Percentiles rank a stretch among this genome's conserved stretches.
Conservation (phyloP, 1,284 basidiomycete species). For the Melanopsichium pennsylvanicum region DNA sequence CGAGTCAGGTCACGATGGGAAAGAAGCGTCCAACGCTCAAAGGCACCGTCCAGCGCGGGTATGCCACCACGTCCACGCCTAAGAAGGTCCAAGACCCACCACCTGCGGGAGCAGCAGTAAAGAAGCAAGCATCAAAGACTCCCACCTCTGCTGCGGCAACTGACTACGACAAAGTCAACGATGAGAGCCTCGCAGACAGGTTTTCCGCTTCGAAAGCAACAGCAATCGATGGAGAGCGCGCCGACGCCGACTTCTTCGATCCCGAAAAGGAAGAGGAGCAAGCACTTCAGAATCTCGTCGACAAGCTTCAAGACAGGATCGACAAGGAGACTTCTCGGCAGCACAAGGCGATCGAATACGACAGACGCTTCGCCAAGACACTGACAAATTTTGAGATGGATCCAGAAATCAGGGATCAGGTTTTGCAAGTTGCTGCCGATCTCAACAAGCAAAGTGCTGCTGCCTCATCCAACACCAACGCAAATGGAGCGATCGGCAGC, state of each 20-base stretch:
- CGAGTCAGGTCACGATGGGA: slow-evolving; percentile 16
- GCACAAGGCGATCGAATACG: slow-evolving; percentile 79
- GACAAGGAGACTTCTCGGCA: slow-evolving; percentile 85
- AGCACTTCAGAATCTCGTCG: slow-evolving; percentile 67
- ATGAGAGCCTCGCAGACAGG: slow-evolving; percentile 34
- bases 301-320: slow-evolving; percentile 83
- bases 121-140: slow-evolving; percentile 51
- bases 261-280: slow-evolving; percentile 59
- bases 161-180: slow-evolving; percentile 36
- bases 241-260: slow-evolving; percentile 31
- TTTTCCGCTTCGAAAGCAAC: slow-evolving; percentile 14
- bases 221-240: slow-evolving; percentile 6
- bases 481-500: not conserved
- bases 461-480: slow-evolving; percentile 59
- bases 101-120: slow-evolving; percentile 25
- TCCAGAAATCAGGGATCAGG: slow-evolving; percentile 71
- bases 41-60: slow-evolving; percentile 57
- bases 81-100: slow-evolving; percentile 74
- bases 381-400: slow-evolving; percentile 77
- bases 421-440: slow-evolving; percentile 70
- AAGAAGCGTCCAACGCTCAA: slow-evolving; percentile 64
- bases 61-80: slow-evolving; percentile 73
- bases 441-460: slow-evolving; percentile 65
- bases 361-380: slow-evolving; percentile 77
- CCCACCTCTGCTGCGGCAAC: slow-evolving; percentile 44